Conservation (phyloP, 805 yeast species). For the Yarrowia divulgata region DNA sequence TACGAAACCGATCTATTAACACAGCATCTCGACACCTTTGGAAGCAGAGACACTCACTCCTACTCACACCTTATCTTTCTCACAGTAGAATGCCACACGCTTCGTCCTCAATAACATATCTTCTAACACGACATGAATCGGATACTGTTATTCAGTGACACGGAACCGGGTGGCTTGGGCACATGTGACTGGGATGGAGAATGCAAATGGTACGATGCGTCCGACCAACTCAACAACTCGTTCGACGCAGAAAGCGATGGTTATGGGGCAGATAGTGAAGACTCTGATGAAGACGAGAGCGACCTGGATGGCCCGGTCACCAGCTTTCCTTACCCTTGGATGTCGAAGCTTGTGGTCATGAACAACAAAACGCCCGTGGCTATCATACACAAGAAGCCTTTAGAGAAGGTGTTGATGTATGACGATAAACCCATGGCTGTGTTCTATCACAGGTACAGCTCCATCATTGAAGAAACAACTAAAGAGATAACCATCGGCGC, state of each 20-base stretch:
- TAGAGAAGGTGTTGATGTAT: not conserved
- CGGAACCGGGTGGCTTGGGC: not conserved
- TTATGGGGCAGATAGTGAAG: not conserved
- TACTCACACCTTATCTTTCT: no score
- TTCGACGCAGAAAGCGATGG: not conserved
- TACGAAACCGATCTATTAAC: no score
- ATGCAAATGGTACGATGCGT: not conserved
- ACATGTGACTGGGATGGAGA: not conserved
- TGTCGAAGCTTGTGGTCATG: not conserved
- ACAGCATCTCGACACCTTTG: no score
- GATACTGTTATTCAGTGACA: not conserved
- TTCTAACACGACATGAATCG: not conserved
- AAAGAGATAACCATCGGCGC: not conserved
- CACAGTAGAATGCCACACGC: no score
- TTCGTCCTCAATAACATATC: no score
- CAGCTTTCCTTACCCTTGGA: conserved; percentile 6
- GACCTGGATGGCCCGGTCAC: not conserved
- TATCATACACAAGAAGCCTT: not conserved
- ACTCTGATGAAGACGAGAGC: not conserved
- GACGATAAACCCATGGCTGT: not conserved
- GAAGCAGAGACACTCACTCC: no score
- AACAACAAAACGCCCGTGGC: not conserved
- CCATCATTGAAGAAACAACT: not conserved
- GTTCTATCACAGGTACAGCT: conserved; percentile 2
- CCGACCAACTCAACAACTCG: not conserved